Percentiles rank a stretch among this genome's conserved stretches.
Evolutionary conservation across 495 filamentous ascomycete species (phyloP).

Genomic region (Mytilinidion resinicola): DNA sequence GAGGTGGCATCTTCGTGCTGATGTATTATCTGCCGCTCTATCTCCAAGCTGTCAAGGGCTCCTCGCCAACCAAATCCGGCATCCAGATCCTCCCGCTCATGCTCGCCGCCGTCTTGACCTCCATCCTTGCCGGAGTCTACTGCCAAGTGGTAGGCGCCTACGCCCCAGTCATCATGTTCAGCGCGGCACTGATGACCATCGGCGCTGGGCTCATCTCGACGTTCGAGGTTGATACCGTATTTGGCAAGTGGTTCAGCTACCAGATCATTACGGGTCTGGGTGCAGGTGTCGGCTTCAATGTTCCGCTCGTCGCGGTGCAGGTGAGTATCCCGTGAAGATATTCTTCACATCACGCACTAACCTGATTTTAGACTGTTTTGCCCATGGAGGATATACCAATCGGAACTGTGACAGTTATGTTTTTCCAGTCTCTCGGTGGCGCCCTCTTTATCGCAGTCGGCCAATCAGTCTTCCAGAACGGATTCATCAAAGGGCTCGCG

Average conservation of each 20-base stretch:
- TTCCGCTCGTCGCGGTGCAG: constrained; percentile 31
- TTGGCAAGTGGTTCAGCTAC: constrained; percentile 40
- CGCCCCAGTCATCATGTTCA: constrained; percentile 46
- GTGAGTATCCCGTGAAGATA: background rate
- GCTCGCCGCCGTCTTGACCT: constrained; percentile 43
- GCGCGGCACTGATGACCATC: constrained; percentile 40
- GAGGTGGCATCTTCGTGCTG: constrained; percentile 38
- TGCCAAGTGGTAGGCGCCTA: constrained; percentile 58
- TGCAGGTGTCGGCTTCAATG: constrained; percentile 25
- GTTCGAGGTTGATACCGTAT: constrained; percentile 34
- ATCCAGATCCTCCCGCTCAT: constrained; percentile 46
- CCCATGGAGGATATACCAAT: constrained; percentile 1
- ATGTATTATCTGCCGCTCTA: constrained; percentile 54
- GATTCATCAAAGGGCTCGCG: constrained; percentile 43
- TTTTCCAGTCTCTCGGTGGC: constrained; percentile 1
- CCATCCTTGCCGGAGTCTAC: constrained; percentile 44
- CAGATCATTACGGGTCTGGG: constrained; percentile 29
- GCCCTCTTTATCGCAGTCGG: constrained; percentile 1
- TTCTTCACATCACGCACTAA: constrained; percentile 20
- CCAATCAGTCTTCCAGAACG: constrained; percentile 1
- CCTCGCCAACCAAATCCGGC: constrained; percentile 47
- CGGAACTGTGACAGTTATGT: background rate
- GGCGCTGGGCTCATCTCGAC: constrained; percentile 48
- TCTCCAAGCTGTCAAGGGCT: constrained; percentile 46
- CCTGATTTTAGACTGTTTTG: constrained; percentile 27